Conservation (phyloP, 1,284 basidiomycete genomes). For the Volvariella surrecta region DNA sequence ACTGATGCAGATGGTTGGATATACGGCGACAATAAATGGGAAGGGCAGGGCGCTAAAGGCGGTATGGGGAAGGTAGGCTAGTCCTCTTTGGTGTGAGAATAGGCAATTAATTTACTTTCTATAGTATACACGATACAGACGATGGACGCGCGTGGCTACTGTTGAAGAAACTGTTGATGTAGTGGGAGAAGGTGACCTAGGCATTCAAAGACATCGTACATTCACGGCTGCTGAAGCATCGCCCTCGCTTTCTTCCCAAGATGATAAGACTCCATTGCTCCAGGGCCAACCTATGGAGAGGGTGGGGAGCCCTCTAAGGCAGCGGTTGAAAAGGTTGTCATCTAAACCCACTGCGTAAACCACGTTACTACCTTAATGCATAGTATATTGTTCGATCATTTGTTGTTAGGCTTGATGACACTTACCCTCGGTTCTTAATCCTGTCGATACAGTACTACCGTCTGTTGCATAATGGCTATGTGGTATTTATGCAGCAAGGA, state of each 20-base stretch:
- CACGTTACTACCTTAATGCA: too few species aligned
- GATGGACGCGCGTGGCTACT: constrained; percentile 80
- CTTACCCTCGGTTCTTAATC: too few species aligned
- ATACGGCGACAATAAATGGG: constrained; percentile 96
- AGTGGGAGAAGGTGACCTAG: constrained; percentile 31
- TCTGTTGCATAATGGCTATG: too few species aligned
- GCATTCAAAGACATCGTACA: constrained; percentile 15
- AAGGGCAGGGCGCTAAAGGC: constrained; percentile 64
- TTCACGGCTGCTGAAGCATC: constrained; percentile 4
- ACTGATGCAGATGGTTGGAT: constrained; percentile 92
- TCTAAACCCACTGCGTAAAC: too few species aligned
- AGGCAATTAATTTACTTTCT: constrained; percentile 3
- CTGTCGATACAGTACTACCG: too few species aligned
- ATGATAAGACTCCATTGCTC: neutral
- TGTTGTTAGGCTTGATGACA: too few species aligned
- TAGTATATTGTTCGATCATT: too few species aligned
- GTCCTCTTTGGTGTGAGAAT: neutral
- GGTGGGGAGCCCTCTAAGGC: constrained; percentile 15
- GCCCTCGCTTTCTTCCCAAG: constrained; percentile 2
- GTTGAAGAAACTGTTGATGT: constrained; percentile 65
- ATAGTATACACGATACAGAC: constrained; percentile 75
- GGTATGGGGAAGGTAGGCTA: constrained; percentile 70
- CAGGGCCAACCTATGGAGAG: constrained; percentile 4
- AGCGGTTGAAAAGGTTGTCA: constrained; percentile 16
- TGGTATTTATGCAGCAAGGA: too few species aligned